A percentile compares a stretch with the other conserved stretches of the same genome.
Conservation (phyloP, 2,329 filamentous ascomycete species). For the Paraphoma sp. region DNA sequence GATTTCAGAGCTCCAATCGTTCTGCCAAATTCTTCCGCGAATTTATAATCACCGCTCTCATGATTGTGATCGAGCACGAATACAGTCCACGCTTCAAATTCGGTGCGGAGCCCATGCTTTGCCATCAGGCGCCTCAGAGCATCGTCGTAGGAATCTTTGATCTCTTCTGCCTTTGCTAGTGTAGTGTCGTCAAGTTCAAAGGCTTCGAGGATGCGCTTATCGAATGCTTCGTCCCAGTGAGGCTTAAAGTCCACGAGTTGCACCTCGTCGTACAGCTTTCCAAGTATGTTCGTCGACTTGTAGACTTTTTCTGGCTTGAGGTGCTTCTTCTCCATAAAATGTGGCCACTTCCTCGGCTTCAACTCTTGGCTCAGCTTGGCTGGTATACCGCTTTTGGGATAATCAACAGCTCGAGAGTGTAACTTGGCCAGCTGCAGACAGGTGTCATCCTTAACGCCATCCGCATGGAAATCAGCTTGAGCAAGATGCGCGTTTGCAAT, state of each 20-base stretch:
- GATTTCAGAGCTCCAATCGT: constrained; percentile 72
- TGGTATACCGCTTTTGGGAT: constrained; percentile 84
- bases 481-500: constrained; percentile 87
- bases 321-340: constrained; percentile 81
- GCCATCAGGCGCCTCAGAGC: constrained; percentile 80
- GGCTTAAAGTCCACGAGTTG: constrained; percentile 73
- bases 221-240: constrained; percentile 75
- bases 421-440: constrained; percentile 77
- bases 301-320: constrained; percentile 62
- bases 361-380: constrained; percentile 71
- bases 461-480: constrained; percentile 67
- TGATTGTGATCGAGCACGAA: constrained; percentile 80
- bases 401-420: constrained; percentile 93
- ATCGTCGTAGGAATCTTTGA: constrained; percentile 82
- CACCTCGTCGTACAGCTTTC: constrained; percentile 82
- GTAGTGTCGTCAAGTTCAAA: constrained; percentile 63
- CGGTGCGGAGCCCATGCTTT: constrained; percentile 81
- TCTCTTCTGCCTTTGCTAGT: constrained; percentile 64
- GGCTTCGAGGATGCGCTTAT: constrained; percentile 72
- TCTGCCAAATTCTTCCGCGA: constrained; percentile 80
- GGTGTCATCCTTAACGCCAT: constrained; percentile 70
- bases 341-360: constrained; percentile 72
- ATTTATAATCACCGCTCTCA: constrained; percentile 80
- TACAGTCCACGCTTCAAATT: constrained; percentile 90
- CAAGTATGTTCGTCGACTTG: constrained; percentile 73